Evolutionary conservation across 2,329 filamentous ascomycete species (phyloP).

Genomic region (Fusarium pseudonygamai): DNA sequence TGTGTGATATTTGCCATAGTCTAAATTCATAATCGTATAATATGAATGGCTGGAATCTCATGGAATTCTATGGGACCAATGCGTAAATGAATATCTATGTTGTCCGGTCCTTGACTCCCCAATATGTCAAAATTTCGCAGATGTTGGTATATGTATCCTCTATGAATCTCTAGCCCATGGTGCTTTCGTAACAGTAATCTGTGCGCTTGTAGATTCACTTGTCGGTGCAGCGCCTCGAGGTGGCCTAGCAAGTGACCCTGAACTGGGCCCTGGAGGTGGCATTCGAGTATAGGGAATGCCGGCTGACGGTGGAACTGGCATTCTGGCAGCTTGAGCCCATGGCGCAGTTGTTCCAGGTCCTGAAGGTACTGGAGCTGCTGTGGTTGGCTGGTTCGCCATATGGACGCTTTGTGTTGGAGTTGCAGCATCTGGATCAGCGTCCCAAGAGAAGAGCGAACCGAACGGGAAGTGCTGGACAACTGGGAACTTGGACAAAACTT

Average conservation of each 20-base stretch:
- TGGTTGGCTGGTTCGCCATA: conserved; percentile 63
- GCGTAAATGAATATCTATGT: conserved; percentile 19
- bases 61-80: conserved; percentile 17
- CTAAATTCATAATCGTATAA: not conserved
- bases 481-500: conserved; percentile 95
- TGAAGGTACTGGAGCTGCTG: conserved; percentile 33
- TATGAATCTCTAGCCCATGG: conserved; percentile 55
- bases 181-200: conserved; percentile 56
- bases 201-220: conserved; percentile 49
- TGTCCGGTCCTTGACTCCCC: conserved; percentile 3
- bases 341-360: conserved; percentile 54
- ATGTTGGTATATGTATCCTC: not conserved
- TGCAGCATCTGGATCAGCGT: conserved; percentile 69
- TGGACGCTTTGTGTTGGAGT: conserved; percentile 63
- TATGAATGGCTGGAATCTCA: too few relatives aligned
- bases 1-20: not conserved
- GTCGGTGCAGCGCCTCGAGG: conserved; percentile 27
- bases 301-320: conserved; percentile 48
- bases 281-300: conserved; percentile 54
- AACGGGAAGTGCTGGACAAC: conserved; percentile 97
- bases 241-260: conserved; percentile 40
- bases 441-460: conserved; percentile 82
- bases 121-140: not conserved
- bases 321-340: conserved; percentile 55
- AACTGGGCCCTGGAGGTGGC: conserved; percentile 44